Conservation (phyloP, 2,329 filamentous ascomycete genomes). For the Truncatella angustata region DNA sequence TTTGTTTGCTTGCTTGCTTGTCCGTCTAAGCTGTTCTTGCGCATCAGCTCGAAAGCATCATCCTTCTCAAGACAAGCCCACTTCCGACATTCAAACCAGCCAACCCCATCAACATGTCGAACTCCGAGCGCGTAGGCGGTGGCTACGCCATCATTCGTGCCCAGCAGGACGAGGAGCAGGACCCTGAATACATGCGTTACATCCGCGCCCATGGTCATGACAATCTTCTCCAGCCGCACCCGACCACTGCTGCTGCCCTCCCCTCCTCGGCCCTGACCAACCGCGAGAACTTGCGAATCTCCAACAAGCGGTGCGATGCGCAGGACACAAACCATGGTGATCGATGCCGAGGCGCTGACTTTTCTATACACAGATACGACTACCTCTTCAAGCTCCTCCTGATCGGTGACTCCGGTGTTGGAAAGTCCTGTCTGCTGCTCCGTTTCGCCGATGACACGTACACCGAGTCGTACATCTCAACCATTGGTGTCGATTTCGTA, state of each 20-base stretch:
- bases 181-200: neutral
- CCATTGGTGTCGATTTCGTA: conserved; percentile 99
- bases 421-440: conserved; percentile 97
- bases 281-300: no score
- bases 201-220: neutral
- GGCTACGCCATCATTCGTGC: neutral
- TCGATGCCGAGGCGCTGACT: neutral
- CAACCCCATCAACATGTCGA: neutral
- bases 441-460: conserved; percentile 99
- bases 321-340: neutral
- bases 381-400: conserved; percentile 99
- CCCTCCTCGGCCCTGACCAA: no score
- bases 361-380: conserved; percentile 75
- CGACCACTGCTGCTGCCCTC: neutral
- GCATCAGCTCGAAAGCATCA: neutral
- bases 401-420: conserved; percentile 99
- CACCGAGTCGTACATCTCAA: conserved; percentile 99
- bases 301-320: neutral
- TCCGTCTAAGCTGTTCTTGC: neutral
- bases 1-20: no score
- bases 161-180: neutral
- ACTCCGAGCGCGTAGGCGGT: neutral
- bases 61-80: neutral
- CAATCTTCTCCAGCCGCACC: neutral
- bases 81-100: neutral